These are phyloP conservation scores for Podila minutissima DNA, from an alignment of 192 early-diverging fungal genomes.

Conservation along the genomic window DNA sequence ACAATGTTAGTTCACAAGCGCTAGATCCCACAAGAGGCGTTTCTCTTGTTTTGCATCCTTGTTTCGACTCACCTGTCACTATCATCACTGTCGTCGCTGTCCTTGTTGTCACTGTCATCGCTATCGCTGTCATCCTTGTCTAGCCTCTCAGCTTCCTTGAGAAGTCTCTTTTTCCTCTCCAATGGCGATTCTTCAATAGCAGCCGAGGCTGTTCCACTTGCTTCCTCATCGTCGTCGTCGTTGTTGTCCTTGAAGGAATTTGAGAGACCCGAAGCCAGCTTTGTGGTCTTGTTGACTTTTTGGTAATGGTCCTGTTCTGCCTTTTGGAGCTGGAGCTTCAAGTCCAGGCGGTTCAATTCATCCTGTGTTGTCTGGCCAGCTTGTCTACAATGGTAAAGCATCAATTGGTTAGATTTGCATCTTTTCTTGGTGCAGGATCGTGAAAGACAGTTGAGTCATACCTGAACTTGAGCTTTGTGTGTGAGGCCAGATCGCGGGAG, in stretches of 20 bases:
- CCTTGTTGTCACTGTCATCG: slow-evolving; percentile 58
- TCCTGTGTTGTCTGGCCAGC: slow-evolving; percentile 69
- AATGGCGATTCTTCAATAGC: slow-evolving; percentile 15
- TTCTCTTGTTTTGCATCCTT: too few species aligned
- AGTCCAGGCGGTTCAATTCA: slow-evolving; percentile 68
- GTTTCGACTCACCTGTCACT: slow-evolving; percentile 34
- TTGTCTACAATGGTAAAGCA: slow-evolving; percentile 50
- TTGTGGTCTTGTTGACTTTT: slow-evolving; percentile 49
- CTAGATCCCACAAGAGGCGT: too few species aligned
- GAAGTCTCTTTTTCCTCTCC: slow-evolving; percentile 48
- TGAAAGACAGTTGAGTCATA: slow-evolving; percentile 18
- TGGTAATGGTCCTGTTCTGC: slow-evolving; percentile 75
- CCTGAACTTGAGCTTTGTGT: slow-evolving; percentile 83
- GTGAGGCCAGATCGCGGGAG: slow-evolving; percentile 75
- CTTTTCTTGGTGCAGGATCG: too few species aligned
- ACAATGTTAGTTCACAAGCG: background rate
- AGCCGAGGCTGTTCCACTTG: background rate
- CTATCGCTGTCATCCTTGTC: slow-evolving; percentile 71
- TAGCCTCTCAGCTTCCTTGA: slow-evolving; percentile 58
- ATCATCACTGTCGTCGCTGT: slow-evolving; percentile 56
- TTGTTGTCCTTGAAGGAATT: slow-evolving; percentile 46
- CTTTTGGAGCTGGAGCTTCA: slow-evolving; percentile 71
- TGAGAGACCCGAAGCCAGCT: slow-evolving; percentile 19
- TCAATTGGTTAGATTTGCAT: too few species aligned
- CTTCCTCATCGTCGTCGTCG: slow-evolving; percentile 39